These are phyloP conservation scores for Aquilaria sinensis DNA, from an alignment of 345 rosid species.

Conservation along the genomic window DNA sequence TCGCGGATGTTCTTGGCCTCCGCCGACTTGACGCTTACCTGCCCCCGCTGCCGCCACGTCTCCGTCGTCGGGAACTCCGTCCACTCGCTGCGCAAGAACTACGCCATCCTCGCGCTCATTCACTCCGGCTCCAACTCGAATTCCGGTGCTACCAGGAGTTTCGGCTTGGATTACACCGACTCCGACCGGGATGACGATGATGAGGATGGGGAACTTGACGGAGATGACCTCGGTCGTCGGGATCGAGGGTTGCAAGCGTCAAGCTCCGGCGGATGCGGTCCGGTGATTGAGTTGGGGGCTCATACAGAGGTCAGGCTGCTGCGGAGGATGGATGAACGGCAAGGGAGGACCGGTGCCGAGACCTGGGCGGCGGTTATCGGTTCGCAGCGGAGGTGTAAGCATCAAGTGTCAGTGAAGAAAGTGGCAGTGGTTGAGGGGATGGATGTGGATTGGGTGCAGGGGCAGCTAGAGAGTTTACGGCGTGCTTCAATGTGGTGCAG, in stretches of 20 bases:
- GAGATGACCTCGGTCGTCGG: conserved; percentile 27
- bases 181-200: conserved; percentile 55
- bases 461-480: conserved; percentile 70
- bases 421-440: conserved; percentile 57
- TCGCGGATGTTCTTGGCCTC: conserved; percentile 88
- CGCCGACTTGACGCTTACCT: conserved; percentile 60
- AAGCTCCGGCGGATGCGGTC: conserved; percentile 62
- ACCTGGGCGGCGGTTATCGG: conserved; percentile 64
- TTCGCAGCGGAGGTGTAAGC: conserved; percentile 46
- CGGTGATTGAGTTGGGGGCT: conserved; percentile 66
- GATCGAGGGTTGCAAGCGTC: conserved; percentile 51
- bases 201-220: conserved; percentile 17
- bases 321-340: conserved; percentile 52
- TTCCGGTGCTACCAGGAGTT: conserved; percentile 22
- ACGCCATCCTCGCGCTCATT: conserved; percentile 69
- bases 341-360: conserved; percentile 49
- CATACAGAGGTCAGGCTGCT: conserved; percentile 66
- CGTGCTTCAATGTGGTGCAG: conserved; percentile 89
- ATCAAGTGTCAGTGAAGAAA: conserved; percentile 69
- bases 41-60: conserved; percentile 92
- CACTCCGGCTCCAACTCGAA: conserved; percentile 34
- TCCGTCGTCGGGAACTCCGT: conserved; percentile 93
- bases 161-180: conserved; percentile 70
- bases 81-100: conserved; percentile 78
- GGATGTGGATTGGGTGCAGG: conserved; percentile 78